Evolutionary conservation across 2,329 filamentous ascomycete genomes (phyloP).

Genomic region (Claviceps purpurea): DNA sequence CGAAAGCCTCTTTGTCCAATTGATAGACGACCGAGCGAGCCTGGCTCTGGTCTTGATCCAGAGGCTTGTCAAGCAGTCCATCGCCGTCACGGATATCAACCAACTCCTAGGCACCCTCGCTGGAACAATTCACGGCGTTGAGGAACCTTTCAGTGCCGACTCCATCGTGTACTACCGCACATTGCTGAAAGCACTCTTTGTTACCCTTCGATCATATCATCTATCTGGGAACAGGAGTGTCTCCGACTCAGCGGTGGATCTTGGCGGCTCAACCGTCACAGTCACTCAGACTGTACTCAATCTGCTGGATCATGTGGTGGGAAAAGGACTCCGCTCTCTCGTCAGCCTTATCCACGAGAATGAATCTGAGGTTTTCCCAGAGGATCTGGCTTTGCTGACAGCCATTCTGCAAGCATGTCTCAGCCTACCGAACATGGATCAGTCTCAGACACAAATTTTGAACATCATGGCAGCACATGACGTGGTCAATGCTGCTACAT

Average conservation of each 20-base stretch:
- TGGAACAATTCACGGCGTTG: slow-evolving; percentile 38
- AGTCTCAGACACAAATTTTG: slow-evolving; percentile 57
- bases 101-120: slow-evolving; percentile 38
- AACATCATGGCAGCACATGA: slow-evolving; percentile 58
- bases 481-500: slow-evolving; percentile 66
- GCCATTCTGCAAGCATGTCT: slow-evolving; percentile 79
- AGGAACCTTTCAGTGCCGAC: slow-evolving; percentile 37
- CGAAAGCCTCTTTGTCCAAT: slow-evolving; percentile 66
- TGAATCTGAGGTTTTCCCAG: slow-evolving; percentile 46
- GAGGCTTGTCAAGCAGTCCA: slow-evolving; percentile 50
- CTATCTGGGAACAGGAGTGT: slow-evolving; percentile 16
- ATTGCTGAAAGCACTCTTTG: slow-evolving; percentile 72
- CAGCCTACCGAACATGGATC: slow-evolving; percentile 61
- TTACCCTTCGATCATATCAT: slow-evolving; percentile 58
- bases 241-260: slow-evolving; percentile 18
- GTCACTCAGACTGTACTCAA: slow-evolving; percentile 57
- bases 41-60: slow-evolving; percentile 74
- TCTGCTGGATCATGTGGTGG: slow-evolving; percentile 66
- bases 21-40: slow-evolving; percentile 65
- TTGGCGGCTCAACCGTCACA: slow-evolving; percentile 26
- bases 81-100: slow-evolving; percentile 36
- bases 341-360: slow-evolving; percentile 72
- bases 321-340: slow-evolving; percentile 67
- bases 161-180: slow-evolving; percentile 65
- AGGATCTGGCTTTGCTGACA: slow-evolving; percentile 77